Percentiles rank a stretch among this genome's conserved stretches.
These are phyloP conservation scores for Casuarina cunninghamiana DNA, from an alignment of 306 rosid genomes.

Conservation along the genomic window DNA sequence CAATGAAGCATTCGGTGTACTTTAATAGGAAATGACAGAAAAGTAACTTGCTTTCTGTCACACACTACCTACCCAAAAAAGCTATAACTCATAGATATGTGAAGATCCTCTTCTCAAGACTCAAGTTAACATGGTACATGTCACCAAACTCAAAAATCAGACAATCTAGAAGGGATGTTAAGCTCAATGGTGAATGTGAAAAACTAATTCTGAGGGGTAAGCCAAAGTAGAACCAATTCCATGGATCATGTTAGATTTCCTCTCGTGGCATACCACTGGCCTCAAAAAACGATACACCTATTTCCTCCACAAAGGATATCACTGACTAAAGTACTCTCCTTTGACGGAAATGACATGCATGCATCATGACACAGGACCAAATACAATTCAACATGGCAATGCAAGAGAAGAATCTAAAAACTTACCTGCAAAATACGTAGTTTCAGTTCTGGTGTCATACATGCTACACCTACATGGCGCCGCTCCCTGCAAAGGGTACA, in stretches of 20 bases:
- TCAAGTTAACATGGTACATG: neutral
- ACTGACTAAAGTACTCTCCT: neutral
- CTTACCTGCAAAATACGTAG: constrained; percentile 68
- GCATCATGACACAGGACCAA: constrained; percentile 11
- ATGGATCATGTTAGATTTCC: neutral
- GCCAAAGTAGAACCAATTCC: neutral
- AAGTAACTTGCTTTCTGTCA: neutral
- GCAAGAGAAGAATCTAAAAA: constrained; percentile 10
- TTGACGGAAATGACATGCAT: constrained; percentile 9
- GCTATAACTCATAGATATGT: neutral
- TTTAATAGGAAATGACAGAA: neutral
- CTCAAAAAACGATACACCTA: neutral
- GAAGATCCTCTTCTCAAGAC: neutral
- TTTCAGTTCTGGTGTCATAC: constrained; percentile 75
- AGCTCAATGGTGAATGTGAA: neutral
- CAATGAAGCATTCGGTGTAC: neutral
- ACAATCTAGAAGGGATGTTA: neutral
- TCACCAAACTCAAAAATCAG: neutral
- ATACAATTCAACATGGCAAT: neutral
- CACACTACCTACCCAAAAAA: neutral
- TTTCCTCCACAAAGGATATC: neutral
- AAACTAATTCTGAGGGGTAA: neutral
- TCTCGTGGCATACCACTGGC: neutral
- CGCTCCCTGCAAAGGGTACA: constrained; percentile 83
- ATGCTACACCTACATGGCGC: constrained; percentile 79